Evolutionary conservation across 176 grass and related monocot species (phyloP), one percentile per base, ranked within the genome.

Genomic region (Oryza officinalis): DNA sequence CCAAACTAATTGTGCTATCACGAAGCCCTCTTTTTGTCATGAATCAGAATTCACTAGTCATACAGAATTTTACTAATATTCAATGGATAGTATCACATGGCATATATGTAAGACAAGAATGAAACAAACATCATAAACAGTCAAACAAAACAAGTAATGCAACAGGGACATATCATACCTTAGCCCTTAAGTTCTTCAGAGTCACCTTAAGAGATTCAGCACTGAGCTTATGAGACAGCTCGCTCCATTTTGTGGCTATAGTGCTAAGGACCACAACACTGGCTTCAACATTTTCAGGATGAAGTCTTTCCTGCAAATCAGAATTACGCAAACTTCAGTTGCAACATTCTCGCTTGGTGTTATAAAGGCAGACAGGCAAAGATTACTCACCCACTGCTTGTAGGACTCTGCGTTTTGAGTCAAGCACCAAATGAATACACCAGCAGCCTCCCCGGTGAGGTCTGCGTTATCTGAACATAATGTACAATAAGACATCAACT

Each of bases 351-450:
- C 69, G 27, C 35, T 33, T 47, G 23, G 6, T 8, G 43, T 12
- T 30, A 76, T 64, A 74, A 45, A 66, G 33, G 30, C 4, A 86
- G 80, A 72, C 60, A 49, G n/a, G 23, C 15, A 44, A 80, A 80
- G 23, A 71, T n/a, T 61, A 52, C 91, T 88, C 78, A 99, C 97
- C 97, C 97, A 99, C 11, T 88, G 93, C 78, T 96, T 96, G 88
- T 88, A 94, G 30, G 86, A 94, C 27, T 99, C 97, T 22, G 81
- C 45, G 86, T 92, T 96, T 78, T 96, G 97, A 69, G 46, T 71
- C 72, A 99, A 89, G 86, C 93, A 99, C 91, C 97, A 96, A 25
- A 99, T 78, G 32, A 99, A 96, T 10, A 96, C 44, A 76, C 92
- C 89, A 70, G 68, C 80, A 54, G 89, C 89, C 86, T 99, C 97